phyloP scores from a whole-genome alignment of 805 yeast species.

The Wickerhamomyces xylosicus region DNA sequence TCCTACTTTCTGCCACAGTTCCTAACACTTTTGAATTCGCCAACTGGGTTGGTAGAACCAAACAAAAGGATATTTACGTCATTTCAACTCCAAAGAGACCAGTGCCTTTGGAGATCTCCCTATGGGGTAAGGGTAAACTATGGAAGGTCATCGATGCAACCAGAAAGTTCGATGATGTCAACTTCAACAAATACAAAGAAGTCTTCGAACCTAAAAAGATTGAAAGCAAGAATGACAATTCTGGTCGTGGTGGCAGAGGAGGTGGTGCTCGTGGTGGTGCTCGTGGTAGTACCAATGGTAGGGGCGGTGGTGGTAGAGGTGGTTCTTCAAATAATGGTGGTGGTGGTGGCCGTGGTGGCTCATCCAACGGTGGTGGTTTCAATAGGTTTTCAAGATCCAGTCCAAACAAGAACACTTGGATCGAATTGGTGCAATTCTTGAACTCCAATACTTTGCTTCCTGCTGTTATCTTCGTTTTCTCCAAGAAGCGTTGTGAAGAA shows the following conservation, averaged over 20 bases:
- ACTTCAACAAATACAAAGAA: constrained; percentile 52
- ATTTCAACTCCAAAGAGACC: constrained; percentile 96
- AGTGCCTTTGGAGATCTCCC: constrained; percentile 79
- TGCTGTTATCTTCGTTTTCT: constrained; percentile 87
- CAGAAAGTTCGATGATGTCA: constrained; percentile 55
- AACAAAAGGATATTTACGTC: constrained; percentile 90
- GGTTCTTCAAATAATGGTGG: constrained; percentile 34
- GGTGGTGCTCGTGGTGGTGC: constrained; percentile 34
- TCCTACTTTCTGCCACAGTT: constrained; percentile 89
- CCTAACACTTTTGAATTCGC: constrained; percentile 99
- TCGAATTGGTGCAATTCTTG: constrained; percentile 59
- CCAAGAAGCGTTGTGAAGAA: constrained; percentile 88
- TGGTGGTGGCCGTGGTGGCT: constrained; percentile 26
- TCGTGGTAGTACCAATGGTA: constrained; percentile 19
- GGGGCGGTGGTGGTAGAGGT: constrained; percentile 36
- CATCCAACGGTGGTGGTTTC: constrained; percentile 25
- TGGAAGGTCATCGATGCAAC: constrained; percentile 67
- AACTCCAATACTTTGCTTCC: constrained; percentile 68
- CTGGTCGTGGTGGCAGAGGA: constrained; percentile 34
- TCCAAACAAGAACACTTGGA: constrained; percentile 76
- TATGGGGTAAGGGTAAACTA: constrained; percentile 73
- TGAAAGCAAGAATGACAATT: constrained; percentile 28
- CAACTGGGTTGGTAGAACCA: constrained; percentile 96
- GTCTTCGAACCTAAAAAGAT: constrained; percentile 33
- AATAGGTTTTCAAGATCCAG: constrained; percentile 20